Conservation (phyloP, 805 yeast species). For the Deakozyma indianensis region DNA sequence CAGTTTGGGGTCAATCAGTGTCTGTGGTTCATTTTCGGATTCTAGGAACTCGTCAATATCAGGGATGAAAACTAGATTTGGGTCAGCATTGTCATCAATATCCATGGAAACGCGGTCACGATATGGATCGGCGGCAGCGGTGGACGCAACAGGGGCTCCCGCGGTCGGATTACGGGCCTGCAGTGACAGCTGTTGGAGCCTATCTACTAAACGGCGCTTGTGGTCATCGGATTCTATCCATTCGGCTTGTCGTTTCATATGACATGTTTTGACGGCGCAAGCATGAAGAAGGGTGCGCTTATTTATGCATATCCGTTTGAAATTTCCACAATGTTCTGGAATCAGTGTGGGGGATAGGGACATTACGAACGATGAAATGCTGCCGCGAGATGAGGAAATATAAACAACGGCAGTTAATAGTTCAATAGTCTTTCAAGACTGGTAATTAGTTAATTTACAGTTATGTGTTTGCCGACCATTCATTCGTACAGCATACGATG, state of each 20-base stretch:
- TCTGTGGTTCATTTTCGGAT: slow-evolving; percentile 10
- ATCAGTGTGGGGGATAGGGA: too few relatives aligned
- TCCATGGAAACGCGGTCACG: slow-evolving; percentile 1
- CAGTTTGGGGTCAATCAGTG: slow-evolving; percentile 2
- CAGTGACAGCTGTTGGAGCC: slow-evolving; percentile 5
- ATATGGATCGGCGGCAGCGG: background rate
- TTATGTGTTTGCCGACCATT: too few relatives aligned
- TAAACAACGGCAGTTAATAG: too few relatives aligned
- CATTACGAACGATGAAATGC: too few relatives aligned
- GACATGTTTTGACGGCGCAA: background rate
- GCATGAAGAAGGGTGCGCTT: background rate
- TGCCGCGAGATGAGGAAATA: too few relatives aligned
- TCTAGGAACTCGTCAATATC: slow-evolving; percentile 12
- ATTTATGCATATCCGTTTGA: background rate
- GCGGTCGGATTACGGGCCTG: background rate
- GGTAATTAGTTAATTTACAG: too few relatives aligned
- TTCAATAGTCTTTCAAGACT: too few relatives aligned
- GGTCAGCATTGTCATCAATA: slow-evolving; percentile 7
- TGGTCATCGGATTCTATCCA: background rate
- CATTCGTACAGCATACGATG: background rate
- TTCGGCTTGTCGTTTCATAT: background rate
- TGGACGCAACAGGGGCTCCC: background rate
- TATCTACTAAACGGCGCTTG: slow-evolving; percentile 28
- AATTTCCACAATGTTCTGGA: background rate
- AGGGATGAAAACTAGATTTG: slow-evolving; percentile 13